Conservation (phyloP, 176 grass and related monocot species). For the Saccharum officinarum region DNA sequence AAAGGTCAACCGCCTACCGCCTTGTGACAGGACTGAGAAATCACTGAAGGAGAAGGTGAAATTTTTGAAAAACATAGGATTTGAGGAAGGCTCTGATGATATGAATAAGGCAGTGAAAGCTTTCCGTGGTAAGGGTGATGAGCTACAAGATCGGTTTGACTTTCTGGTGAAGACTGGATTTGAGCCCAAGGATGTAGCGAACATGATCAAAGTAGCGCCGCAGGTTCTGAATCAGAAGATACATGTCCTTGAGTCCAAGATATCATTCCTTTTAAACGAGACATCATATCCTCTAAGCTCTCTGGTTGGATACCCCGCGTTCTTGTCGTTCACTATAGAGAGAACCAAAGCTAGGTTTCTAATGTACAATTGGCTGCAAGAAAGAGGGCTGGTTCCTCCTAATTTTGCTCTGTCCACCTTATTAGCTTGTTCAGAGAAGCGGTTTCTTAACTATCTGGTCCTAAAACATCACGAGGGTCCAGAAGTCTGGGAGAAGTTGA, state of each 20-base stretch:
- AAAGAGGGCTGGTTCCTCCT: constrained; percentile 37
- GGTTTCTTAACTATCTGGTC: constrained; percentile 35
- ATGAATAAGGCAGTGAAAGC: constrained; percentile 54
- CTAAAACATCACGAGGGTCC: constrained; percentile 33
- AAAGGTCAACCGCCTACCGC: constrained; percentile 42
- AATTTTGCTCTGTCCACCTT: constrained; percentile 46
- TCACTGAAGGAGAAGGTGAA: constrained; percentile 43
- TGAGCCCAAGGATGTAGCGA: constrained; percentile 41
- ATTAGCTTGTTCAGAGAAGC: constrained; percentile 55
- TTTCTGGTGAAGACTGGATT: constrained; percentile 58
- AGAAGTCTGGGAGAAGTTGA: constrained; percentile 56
- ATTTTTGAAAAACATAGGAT: constrained; percentile 59
- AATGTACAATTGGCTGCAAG: constrained; percentile 67
- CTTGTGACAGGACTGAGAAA: not conserved
- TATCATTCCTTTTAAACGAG: constrained; percentile 53
- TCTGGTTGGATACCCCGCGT: constrained; percentile 47
- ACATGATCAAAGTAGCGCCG: constrained; percentile 55
- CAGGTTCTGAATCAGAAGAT: constrained; percentile 65
- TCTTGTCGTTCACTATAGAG: constrained; percentile 48
- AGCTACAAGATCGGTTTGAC: constrained; percentile 58
- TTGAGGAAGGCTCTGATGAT: constrained; percentile 48
- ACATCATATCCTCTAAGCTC: constrained; percentile 50
- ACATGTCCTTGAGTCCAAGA: constrained; percentile 54
- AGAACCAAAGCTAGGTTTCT: constrained; percentile 54
- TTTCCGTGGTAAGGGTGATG: constrained; percentile 65